These are phyloP conservation scores for Coniferiporia sulphurascens DNA, from an alignment of 1,284 basidiomycete species.

Conservation along the genomic window DNA sequence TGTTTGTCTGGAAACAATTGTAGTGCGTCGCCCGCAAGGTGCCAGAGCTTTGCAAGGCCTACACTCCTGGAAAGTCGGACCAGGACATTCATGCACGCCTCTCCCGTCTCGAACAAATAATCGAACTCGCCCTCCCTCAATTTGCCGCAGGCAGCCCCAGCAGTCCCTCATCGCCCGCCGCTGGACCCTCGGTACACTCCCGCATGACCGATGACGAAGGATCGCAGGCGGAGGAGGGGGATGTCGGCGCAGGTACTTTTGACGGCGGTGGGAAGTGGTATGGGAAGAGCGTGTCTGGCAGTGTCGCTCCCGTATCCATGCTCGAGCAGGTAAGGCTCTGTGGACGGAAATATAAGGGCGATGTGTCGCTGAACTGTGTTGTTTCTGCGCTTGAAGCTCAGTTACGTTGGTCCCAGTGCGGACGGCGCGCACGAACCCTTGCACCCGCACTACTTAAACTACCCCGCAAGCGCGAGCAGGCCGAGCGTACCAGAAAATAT, in stretches of 20 bases:
- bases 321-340: slow-evolving; percentile 58
- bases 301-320: slow-evolving; percentile 69
- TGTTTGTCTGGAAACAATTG: slow-evolving; percentile 3
- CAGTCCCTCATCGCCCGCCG: slow-evolving; percentile 13
- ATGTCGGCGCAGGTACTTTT: slow-evolving; percentile 67
- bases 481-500: slow-evolving; percentile 9
- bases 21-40: slow-evolving; percentile 79
- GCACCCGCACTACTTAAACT: slow-evolving; percentile 1
- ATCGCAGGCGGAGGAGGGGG: slow-evolving; percentile 68
- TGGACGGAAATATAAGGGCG: neutral
- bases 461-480: slow-evolving; percentile 2
- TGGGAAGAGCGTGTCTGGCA: slow-evolving; percentile 74
- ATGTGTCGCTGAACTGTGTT: neutral
- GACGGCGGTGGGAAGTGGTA: slow-evolving; percentile 76
- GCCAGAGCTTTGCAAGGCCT: slow-evolving; percentile 78
- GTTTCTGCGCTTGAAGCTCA: slow-evolving; percentile 8
- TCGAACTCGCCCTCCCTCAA: slow-evolving; percentile 73
- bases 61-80: slow-evolving; percentile 79
- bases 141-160: slow-evolving; percentile 28
- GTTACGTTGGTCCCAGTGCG: slow-evolving; percentile 11
- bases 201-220: slow-evolving; percentile 45
- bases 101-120: slow-evolving; percentile 69
- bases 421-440: slow-evolving; percentile 2
- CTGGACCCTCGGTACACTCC: neutral
- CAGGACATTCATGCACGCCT: slow-evolving; percentile 71